Conservation (phyloP, 2,329 filamentous ascomycete genomes). For the Talaromyces marneffei region DNA sequence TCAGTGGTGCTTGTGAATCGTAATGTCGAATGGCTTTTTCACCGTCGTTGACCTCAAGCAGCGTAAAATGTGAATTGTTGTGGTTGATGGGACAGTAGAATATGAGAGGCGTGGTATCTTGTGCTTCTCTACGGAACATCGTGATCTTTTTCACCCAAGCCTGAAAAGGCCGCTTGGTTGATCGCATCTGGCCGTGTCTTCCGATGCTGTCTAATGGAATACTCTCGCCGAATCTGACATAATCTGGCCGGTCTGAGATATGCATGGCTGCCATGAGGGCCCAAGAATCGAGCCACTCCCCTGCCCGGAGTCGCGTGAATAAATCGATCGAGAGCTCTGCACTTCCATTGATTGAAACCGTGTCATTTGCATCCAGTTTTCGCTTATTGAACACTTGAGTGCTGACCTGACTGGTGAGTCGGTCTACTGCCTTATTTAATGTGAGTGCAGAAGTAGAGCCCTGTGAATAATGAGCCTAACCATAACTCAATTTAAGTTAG, state of each 20-base stretch:
- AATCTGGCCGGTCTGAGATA: not conserved
- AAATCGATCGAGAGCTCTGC: not conserved
- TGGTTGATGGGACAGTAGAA: conserved; percentile 13
- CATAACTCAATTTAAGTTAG: too few species aligned
- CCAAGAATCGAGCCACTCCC: not conserved
- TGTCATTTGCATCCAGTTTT: not conserved
- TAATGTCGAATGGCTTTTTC: conserved; percentile 22
- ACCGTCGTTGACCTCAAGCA: conserved; percentile 25
- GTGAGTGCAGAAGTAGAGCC: not conserved
- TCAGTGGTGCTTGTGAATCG: conserved; percentile 18
- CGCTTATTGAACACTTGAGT: not conserved
- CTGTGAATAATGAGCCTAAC: not conserved
- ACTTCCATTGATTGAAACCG: not conserved
- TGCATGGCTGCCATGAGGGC: not conserved
- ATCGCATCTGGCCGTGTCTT: not conserved
- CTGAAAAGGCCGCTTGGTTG: not conserved
- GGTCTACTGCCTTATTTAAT: not conserved
- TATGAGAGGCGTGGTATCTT: not conserved
- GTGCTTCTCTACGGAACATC: not conserved
- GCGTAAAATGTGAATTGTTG: conserved; percentile 19
- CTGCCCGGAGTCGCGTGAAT: not conserved
- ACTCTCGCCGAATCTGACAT: not conserved
- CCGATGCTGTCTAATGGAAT: not conserved
- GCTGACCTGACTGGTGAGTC: not conserved
- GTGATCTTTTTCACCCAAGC: not conserved